These are phyloP conservation scores for Geotrichum aggregatum DNA, from an alignment of 1,139 yeast species.

Conservation along the genomic window DNA sequence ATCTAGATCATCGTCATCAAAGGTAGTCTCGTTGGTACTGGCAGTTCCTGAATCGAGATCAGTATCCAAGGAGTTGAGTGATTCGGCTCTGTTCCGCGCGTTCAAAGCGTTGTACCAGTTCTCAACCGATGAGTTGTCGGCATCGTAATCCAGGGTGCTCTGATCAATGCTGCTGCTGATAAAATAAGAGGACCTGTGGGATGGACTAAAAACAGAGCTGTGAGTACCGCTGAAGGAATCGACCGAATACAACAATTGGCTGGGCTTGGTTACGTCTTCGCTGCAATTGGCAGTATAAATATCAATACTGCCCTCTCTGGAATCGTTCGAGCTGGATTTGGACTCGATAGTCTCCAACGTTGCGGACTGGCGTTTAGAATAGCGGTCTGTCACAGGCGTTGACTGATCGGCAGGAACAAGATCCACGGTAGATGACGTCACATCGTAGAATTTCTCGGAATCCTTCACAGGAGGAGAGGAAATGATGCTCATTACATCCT, in stretches of 20 bases:
- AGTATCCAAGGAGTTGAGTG: conserved; percentile 14
- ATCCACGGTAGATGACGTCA: background rate
- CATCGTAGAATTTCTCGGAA: conserved; percentile 4
- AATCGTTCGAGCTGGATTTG: background rate
- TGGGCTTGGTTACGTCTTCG: background rate
- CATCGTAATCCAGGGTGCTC: background rate
- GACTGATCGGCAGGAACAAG: background rate
- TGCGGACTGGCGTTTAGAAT: background rate
- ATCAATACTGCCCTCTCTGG: background rate
- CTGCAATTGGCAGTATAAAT: background rate
- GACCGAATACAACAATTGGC: background rate
- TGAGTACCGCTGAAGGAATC: background rate
- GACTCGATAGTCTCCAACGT: conserved; percentile 5
- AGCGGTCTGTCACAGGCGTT: background rate
- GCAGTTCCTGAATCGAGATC: conserved; percentile 11
- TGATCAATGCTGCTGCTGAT: conserved; percentile 1
- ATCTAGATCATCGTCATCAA: conserved; percentile 15
- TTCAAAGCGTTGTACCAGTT: conserved; percentile 11
- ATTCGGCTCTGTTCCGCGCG: conserved; percentile 5
- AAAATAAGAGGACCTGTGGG: background rate
- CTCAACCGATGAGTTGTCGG: conserved; percentile 10
- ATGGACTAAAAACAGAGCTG: background rate
- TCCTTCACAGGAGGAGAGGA: conserved; percentile 10
- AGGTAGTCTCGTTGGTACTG: conserved; percentile 17
- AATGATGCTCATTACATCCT: background rate